Base-by-base conservation (phyloP, 768 basidiomycete species). In the Brasilioporus rufonigricans region DNA sequence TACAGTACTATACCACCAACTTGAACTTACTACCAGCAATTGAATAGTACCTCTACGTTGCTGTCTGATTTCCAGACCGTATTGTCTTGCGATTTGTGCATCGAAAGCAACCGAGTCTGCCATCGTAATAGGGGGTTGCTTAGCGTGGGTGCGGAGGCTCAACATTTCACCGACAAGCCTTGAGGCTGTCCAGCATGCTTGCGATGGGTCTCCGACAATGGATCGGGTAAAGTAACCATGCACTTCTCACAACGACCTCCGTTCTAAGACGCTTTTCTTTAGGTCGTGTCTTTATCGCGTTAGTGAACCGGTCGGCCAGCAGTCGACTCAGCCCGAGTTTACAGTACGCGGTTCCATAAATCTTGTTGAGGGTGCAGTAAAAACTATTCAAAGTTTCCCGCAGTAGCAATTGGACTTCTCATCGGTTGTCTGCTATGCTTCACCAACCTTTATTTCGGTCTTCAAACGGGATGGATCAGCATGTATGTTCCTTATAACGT, bases 341-440 rank as follows among this genome's bases (percentile, higher is more conserved):
- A 71, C 70, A n/a, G 69, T 72, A 31, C 48, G 67, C 49, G 14
- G 12, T 24, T 33, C 9, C 36, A 31, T 45, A 0, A 29, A 33
- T 9, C 32, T 23, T 38, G 10, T 6, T 31, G 19, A 19, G 16
- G 9, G 21, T 12, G 19, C 29, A 27, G 18, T 21, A 48, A 47
- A n/a, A 38, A 36, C 43, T 27, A 1, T 55, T 12, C 24, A 31
- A 49, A 76, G 74, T 56, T 80, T 4, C 59, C 74, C 24, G 92
- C 94, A 1, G 86, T 94, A 2, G 44, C 80, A 23, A 77, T 91
- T 9, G 95, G 95, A 1, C 80, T 97, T 23, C 73, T 83, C 13
- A 93, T 96, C 52, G 93, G 94, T 21, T 88, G 88, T 60, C 71
- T 95, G 31, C 78, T 97, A 58, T 94, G 92, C 70, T 93, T 94